Evolutionary conservation across 2,329 filamentous ascomycete genomes (phyloP).

Genomic region (Penicillium thymicola): DNA sequence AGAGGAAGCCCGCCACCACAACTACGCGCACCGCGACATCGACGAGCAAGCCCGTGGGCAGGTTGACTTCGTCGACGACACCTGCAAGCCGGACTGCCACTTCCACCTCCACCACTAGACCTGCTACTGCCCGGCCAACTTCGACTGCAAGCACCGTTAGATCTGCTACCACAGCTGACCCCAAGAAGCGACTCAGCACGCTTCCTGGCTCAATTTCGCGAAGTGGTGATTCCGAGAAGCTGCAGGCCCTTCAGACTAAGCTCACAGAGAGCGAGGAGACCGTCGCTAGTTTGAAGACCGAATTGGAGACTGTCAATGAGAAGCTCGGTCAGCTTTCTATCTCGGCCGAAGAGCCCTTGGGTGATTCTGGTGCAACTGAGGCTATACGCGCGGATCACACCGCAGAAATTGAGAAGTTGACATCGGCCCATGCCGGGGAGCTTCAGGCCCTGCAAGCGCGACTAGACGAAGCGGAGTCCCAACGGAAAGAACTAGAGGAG

Average conservation of each 20-base stretch:
- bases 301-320: conserved; percentile 36
- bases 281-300: conserved; percentile 31
- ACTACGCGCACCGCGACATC: conserved; percentile 26
- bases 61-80: conserved; percentile 23
- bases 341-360: conserved; percentile 24
- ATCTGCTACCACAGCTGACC: conserved; percentile 23
- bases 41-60: conserved; percentile 22
- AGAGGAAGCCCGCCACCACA: conserved; percentile 29
- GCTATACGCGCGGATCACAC: conserved; percentile 31
- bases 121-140: conserved; percentile 20
- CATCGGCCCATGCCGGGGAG: conserved; percentile 32
- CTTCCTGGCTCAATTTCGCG: conserved; percentile 26
- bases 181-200: conserved; percentile 40
- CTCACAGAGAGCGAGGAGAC: conserved; percentile 38
- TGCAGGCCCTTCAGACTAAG: conserved; percentile 35
- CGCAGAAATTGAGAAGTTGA: conserved; percentile 33
- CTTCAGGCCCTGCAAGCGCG: conserved; percentile 32
- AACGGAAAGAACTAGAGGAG: conserved; percentile 37
- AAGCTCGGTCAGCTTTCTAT: conserved; percentile 34
- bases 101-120: conserved; percentile 20
- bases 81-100: conserved; percentile 27
- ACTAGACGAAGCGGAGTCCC: conserved; percentile 36
- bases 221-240: conserved; percentile 33
- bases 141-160: conserved; percentile 23
- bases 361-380: conserved; percentile 23